Conservation (phyloP, 306 rosid genomes). For the Oemleria cerasiformis region DNA sequence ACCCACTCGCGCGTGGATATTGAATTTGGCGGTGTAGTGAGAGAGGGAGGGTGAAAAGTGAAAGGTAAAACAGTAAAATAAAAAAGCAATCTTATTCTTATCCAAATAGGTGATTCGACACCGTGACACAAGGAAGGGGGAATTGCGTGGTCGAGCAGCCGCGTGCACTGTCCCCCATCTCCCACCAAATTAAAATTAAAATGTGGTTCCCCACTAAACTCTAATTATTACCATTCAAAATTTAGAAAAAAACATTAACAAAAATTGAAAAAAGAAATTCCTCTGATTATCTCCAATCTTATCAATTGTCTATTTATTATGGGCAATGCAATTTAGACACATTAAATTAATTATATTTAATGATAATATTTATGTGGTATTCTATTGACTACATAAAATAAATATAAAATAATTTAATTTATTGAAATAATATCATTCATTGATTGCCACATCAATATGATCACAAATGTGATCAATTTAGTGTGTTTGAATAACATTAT, state of each 20-base stretch:
- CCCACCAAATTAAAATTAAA: not conserved
- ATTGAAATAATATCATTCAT: no score
- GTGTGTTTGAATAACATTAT: no score
- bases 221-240: not conserved
- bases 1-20: not conserved
- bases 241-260: no score
- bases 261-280: not conserved
- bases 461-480: no score
- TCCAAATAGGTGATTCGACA: slow-evolving; percentile 7
- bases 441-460: no score
- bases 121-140: not conserved
- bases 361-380: no score
- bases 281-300: not conserved
- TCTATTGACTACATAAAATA: no score
- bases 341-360: no score
- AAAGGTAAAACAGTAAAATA: not conserved
- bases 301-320: no score
- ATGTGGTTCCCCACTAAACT: not conserved
- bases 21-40: not conserved
- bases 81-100: not conserved
- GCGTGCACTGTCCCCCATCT: slow-evolving; percentile 32
- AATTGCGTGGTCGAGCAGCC: slow-evolving; percentile 54
- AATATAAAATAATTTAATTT: no score
- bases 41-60: not conserved
- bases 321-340: no score